Evolutionary conservation across 805 yeast genomes (phyloP).

Genomic region (Kodamaea kaohsiungensis): DNA sequence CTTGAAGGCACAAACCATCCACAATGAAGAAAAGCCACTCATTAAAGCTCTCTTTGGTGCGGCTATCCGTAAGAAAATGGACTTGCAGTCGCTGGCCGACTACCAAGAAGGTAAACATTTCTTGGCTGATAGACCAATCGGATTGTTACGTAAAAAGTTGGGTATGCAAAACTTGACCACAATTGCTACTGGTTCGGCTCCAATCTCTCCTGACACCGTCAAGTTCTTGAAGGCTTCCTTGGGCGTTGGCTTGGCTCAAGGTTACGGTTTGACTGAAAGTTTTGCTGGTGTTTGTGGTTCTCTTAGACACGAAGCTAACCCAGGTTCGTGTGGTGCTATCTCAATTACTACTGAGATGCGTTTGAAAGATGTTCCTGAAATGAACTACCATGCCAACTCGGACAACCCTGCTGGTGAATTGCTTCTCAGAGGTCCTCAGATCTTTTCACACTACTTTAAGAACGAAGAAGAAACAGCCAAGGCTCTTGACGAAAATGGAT

Average conservation of each 20-base stretch:
- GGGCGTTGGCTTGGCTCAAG: conserved; percentile 60
- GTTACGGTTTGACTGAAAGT: conserved; percentile 74
- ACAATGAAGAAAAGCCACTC: conserved; percentile 34
- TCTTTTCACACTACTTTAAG: conserved; percentile 57
- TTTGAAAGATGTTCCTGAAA: conserved; percentile 61
- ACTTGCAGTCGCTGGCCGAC: conserved; percentile 18
- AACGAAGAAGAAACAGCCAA: conserved; percentile 54
- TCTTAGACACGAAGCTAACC: conserved; percentile 42
- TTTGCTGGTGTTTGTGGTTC: conserved; percentile 54
- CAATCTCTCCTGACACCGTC: conserved; percentile 62
- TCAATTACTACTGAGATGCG: conserved; percentile 54
- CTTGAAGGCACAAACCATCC: conserved; percentile 48
- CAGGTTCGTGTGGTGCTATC: conserved; percentile 66
- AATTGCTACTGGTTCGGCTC: conserved; percentile 60
- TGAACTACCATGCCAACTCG: conserved; percentile 48
- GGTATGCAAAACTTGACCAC: conserved; percentile 35
- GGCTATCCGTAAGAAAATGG: conserved; percentile 31
- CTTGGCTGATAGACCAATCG: conserved; percentile 33
- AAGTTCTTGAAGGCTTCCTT: conserved; percentile 63
- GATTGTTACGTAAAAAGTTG: conserved; percentile 29
- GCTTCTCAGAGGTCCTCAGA: conserved; percentile 63
- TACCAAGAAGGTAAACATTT: conserved; percentile 28
- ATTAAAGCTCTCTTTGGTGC: conserved; percentile 27
- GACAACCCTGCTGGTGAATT: conserved; percentile 56
- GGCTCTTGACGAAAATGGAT: conserved; percentile 56